phyloP scores from a whole-genome alignment of 768 basidiomycete genomes.

The Filobasidium floriforme region DNA sequence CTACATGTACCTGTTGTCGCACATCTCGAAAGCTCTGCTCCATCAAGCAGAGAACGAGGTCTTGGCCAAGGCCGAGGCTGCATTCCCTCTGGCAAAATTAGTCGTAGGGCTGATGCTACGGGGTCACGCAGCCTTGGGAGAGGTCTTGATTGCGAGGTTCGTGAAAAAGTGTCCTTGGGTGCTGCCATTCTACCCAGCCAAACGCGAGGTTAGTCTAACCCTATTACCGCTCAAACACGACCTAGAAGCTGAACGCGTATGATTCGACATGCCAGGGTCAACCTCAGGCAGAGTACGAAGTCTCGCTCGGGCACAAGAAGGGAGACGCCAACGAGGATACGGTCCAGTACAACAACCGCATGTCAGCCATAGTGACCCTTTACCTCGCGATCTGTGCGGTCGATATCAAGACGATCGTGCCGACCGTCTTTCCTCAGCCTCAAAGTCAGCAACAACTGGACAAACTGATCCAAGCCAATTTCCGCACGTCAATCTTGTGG shows the following conservation, averaged over 20 bases:
- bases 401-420: conserved; percentile 28
- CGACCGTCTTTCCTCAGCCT: conserved; percentile 25
- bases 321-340: conserved; percentile 51
- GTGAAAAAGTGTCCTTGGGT: conserved; percentile 87
- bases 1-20: conserved; percentile 71
- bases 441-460: conserved; percentile 28
- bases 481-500: conserved; percentile 37
- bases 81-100: conserved; percentile 71
- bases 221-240: background rate
- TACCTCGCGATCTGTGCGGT: conserved; percentile 66
- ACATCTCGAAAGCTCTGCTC: conserved; percentile 79
- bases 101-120: conserved; percentile 59
- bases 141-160: conserved; percentile 74
- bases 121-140: conserved; percentile 56
- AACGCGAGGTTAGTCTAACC: conserved; percentile 47
- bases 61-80: conserved; percentile 75
- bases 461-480: conserved; percentile 26
- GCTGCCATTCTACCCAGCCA: conserved; percentile 59
- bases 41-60: conserved; percentile 91
- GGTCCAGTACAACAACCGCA: conserved; percentile 59
- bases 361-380: conserved; percentile 73
- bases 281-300: conserved; percentile 46
- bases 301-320: conserved; percentile 42
- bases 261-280: conserved; percentile 34
- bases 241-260: background rate